Evolutionary conservation across 306 rosid species (phyloP).

Genomic region (Lathyrus tuberosus): DNA sequence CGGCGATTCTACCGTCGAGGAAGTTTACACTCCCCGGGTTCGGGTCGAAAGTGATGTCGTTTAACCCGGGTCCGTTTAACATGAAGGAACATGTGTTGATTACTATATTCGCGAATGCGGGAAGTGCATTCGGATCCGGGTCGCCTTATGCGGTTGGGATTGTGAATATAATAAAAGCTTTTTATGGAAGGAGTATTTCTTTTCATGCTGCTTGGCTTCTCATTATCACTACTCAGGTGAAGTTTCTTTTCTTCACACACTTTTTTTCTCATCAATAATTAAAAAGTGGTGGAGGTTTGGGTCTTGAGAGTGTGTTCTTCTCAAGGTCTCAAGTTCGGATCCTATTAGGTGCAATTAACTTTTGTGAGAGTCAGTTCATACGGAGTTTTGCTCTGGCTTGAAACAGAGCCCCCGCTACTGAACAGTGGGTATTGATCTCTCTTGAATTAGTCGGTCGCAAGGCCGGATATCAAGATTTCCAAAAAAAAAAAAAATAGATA

Average conservation of each 20-base stretch:
- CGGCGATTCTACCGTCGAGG: slow-evolving; percentile 44
- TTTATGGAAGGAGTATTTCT: slow-evolving; percentile 58
- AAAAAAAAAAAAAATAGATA: too few relatives aligned
- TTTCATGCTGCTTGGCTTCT: slow-evolving; percentile 70
- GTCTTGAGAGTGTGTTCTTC: too few relatives aligned
- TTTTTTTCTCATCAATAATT: neutral
- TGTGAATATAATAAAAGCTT: slow-evolving; percentile 62
- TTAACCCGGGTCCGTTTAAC: slow-evolving; percentile 84
- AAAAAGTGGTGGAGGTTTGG: too few relatives aligned
- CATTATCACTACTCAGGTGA: slow-evolving; percentile 58
- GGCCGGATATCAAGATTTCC: too few relatives aligned
- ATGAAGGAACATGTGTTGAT: slow-evolving; percentile 85
- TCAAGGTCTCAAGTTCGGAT: too few relatives aligned
- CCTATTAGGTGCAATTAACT: too few relatives aligned
- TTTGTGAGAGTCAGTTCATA: too few relatives aligned
- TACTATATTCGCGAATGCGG: slow-evolving; percentile 80
- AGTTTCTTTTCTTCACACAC: slow-evolving; percentile 31
- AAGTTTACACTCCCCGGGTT: slow-evolving; percentile 56
- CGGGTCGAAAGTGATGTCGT: slow-evolving; percentile 40
- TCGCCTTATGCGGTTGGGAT: slow-evolving; percentile 71
- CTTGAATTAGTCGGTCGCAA: too few relatives aligned
- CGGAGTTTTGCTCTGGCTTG: too few relatives aligned
- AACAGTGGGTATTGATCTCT: too few relatives aligned
- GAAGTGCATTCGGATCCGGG: slow-evolving; percentile 67
- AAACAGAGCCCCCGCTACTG: too few relatives aligned